phyloP scores from a whole-genome alignment of 2,329 filamentous ascomycete species.

The Malbranchea zuffiana region DNA sequence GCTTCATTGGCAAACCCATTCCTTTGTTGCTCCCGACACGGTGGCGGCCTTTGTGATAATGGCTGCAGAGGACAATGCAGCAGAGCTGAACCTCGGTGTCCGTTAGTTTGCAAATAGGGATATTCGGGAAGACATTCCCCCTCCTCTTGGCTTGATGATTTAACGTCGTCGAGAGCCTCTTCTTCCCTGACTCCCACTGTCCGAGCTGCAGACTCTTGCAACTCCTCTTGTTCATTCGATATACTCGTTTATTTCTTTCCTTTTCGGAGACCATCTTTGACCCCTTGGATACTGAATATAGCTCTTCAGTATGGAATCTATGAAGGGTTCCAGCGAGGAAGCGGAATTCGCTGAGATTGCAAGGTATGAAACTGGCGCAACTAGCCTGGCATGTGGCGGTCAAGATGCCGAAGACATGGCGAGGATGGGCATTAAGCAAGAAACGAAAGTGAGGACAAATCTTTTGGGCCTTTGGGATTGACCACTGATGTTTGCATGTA shows the following conservation, averaged over 20 bases:
- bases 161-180: too few relatives aligned
- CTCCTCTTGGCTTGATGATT: too few relatives aligned
- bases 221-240: too few relatives aligned
- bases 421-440: conserved; percentile 1
- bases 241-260: not conserved
- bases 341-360: not conserved
- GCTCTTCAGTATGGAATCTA: not conserved
- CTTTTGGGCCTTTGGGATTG: not conserved
- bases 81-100: too few relatives aligned
- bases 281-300: not conserved
- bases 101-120: too few relatives aligned
- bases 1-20: too few relatives aligned
- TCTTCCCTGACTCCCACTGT: too few relatives aligned
- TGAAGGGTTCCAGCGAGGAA: not conserved
- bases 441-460: conserved; percentile 4
- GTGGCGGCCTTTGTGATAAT: too few relatives aligned
- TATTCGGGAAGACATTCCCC: too few relatives aligned
- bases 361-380: not conserved
- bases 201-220: too few relatives aligned
- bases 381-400: not conserved
- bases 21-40: too few relatives aligned
- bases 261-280: not conserved
- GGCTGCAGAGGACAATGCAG: too few relatives aligned
- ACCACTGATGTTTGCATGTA: not conserved
- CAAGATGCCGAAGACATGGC: conserved; percentile 5